A percentile compares a stretch with the other conserved stretches of the same genome.
Conservation (phyloP, 768 basidiomycete species). For the Tricholoma hemisulphureum region DNA sequence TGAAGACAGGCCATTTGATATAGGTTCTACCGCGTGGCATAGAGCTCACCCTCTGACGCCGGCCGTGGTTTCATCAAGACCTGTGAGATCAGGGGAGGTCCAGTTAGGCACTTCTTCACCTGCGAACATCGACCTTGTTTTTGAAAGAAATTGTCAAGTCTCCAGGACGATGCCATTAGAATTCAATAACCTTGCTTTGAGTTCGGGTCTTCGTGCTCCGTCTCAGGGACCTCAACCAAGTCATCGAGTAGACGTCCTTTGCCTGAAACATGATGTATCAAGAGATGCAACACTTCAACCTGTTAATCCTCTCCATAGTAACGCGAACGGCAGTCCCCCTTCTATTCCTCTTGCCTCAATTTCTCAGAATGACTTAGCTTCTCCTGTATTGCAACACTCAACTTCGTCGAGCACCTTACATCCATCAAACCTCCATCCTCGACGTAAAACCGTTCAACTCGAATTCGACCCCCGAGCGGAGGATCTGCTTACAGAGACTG, state of each 20-base stretch:
- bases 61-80: background rate
- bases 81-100: background rate
- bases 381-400: background rate
- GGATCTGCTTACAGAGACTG: background rate
- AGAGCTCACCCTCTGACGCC: background rate
- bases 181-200: background rate
- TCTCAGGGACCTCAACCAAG: slow-evolving; percentile 7
- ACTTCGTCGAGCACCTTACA: background rate
- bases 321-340: slow-evolving; percentile 11
- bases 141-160: slow-evolving; percentile 1
- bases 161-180: background rate
- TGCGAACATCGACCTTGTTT: background rate
- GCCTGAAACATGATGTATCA: background rate
- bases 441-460: background rate
- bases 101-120: background rate
- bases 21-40: background rate
- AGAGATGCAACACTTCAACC: background rate
- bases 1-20: background rate
- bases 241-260: background rate
- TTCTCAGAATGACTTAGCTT: background rate
- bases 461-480: background rate
- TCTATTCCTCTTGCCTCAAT: background rate
- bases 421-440: background rate
- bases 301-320: slow-evolving; percentile 4
- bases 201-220: slow-evolving; percentile 3